A percentile compares a stretch with the other conserved stretches of the same genome.
These are phyloP conservation scores for Schizopora paradoxa DNA, from an alignment of 1,284 basidiomycete species.

Conservation along the genomic window DNA sequence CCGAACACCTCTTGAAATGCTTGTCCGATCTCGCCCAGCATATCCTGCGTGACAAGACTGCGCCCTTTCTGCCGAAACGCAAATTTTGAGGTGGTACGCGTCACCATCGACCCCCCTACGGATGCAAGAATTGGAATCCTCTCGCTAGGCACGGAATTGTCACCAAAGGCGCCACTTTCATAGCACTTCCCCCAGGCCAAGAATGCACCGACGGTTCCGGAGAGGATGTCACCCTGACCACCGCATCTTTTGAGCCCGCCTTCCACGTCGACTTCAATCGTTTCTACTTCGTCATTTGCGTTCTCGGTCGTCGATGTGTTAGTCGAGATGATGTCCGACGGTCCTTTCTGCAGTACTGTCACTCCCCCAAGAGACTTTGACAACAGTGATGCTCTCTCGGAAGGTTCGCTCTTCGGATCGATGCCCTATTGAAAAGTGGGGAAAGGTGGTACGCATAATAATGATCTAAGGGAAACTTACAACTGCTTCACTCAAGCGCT, in stretches of 20 bases:
- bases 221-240: constrained; percentile 92
- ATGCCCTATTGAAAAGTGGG: constrained; percentile 37
- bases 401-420: constrained; percentile 41
- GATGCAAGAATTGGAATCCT: constrained; percentile 82
- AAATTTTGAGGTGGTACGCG: constrained; percentile 71
- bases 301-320: constrained; percentile 46
- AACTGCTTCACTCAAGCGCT: constrained; percentile 71
- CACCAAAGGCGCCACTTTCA: constrained; percentile 73
- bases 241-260: constrained; percentile 92
- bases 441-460: not conserved
- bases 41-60: constrained; percentile 86
- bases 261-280: constrained; percentile 59
- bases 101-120: constrained; percentile 84
- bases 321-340: constrained; percentile 61
- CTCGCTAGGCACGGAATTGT: constrained; percentile 40
- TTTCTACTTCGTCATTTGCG: constrained; percentile 41
- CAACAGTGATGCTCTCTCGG: constrained; percentile 53
- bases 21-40: constrained; percentile 71
- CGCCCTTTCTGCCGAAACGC: constrained; percentile 77
- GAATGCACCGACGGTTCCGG: constrained; percentile 82
- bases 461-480: constrained; percentile 35
- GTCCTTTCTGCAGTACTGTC: constrained; percentile 90
- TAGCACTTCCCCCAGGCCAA: constrained; percentile 94
- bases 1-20: constrained; percentile 76
- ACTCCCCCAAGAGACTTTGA: constrained; percentile 79